A percentile compares a stretch with the other conserved stretches of the same genome.
Conservation (phyloP, 2,329 filamentous ascomycete genomes). For the Beauveria brongniartii region DNA sequence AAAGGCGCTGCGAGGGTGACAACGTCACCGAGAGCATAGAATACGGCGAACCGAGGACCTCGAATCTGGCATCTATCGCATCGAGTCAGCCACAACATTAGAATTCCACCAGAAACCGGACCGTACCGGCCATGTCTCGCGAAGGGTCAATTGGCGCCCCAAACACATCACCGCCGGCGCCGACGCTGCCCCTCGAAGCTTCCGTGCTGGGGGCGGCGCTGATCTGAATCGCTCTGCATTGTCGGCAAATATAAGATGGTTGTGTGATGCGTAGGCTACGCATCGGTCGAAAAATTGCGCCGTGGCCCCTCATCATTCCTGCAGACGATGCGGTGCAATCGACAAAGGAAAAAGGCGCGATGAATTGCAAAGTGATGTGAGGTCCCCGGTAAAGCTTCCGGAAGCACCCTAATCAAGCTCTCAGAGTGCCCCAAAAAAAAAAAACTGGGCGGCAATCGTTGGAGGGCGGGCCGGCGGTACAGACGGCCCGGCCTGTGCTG, state of each 20-base stretch:
- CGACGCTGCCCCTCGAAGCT: constrained; percentile 28
- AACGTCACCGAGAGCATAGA: constrained; percentile 90
- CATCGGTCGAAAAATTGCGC: constrained; percentile 29
- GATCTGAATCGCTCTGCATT: constrained; percentile 56
- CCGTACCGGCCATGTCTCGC: constrained; percentile 44
- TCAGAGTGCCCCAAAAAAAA: not conserved
- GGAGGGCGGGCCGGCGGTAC: constrained; percentile 4
- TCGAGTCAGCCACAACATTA: not conserved
- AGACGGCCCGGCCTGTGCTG: constrained; percentile 1
- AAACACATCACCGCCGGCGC: constrained; percentile 45
- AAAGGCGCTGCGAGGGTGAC: constrained; percentile 87
- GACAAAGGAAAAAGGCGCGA: not conserved
- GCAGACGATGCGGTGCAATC: constrained; percentile 1
- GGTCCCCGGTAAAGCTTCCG: constrained; percentile 5
- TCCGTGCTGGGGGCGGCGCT: constrained; percentile 52
- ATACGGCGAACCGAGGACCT: constrained; percentile 85
- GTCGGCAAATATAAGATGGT: constrained; percentile 38
- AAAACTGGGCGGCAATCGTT: not conserved
- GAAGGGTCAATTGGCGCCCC: constrained; percentile 36
- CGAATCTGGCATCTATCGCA: constrained; percentile 76
- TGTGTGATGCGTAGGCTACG: constrained; percentile 21
- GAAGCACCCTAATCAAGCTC: constrained; percentile 1
- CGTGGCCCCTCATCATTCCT: constrained; percentile 31
- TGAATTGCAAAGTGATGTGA: not conserved
- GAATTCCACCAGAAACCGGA: not conserved